Percentiles rank a stretch among this genome's conserved stretches.
Conservation (phyloP, 2,329 filamentous ascomycete species). For the Furcasterigmium furcatum region DNA sequence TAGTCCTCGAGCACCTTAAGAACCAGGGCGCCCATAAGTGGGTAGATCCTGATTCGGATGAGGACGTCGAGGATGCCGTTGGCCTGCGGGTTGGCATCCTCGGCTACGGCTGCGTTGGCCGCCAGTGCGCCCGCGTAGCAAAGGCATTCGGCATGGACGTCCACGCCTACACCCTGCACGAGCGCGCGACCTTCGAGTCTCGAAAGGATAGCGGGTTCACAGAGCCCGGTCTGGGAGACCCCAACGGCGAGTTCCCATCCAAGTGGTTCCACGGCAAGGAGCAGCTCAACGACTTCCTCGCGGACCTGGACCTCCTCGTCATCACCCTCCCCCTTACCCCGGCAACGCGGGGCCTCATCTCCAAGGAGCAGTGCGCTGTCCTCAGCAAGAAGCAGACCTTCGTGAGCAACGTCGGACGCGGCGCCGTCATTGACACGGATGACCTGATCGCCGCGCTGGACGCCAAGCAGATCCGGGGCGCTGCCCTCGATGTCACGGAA, state of each 20-base stretch:
- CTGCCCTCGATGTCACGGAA: constrained; percentile 75
- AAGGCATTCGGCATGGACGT: constrained; percentile 69
- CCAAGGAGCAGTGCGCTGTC: constrained; percentile 43
- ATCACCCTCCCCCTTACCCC: constrained; percentile 48
- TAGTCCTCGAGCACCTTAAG: constrained; percentile 24
- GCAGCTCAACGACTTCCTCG: constrained; percentile 37
- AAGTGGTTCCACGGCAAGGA: constrained; percentile 47
- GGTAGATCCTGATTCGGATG: neutral
- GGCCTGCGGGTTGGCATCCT: constrained; percentile 34
- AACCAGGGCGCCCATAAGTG: neutral
- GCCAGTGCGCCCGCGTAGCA: constrained; percentile 53
- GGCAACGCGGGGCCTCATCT: constrained; percentile 47
- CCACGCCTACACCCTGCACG: constrained; percentile 70
- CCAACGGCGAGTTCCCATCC: constrained; percentile 42
- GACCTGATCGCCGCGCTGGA: constrained; percentile 59
- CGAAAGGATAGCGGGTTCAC: constrained; percentile 63
- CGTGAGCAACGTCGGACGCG: constrained; percentile 70
- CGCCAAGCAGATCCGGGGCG: constrained; percentile 47
- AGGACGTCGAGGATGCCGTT: neutral
- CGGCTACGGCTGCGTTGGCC: constrained; percentile 52
- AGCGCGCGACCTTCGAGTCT: constrained; percentile 63
- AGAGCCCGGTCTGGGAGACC: constrained; percentile 61
- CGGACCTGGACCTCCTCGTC: constrained; percentile 49
- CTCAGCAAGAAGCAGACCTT: constrained; percentile 49
- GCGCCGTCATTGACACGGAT: constrained; percentile 41